Conservation (phyloP, 2,329 filamentous ascomycete species). For the Claviceps sp. region DNA sequence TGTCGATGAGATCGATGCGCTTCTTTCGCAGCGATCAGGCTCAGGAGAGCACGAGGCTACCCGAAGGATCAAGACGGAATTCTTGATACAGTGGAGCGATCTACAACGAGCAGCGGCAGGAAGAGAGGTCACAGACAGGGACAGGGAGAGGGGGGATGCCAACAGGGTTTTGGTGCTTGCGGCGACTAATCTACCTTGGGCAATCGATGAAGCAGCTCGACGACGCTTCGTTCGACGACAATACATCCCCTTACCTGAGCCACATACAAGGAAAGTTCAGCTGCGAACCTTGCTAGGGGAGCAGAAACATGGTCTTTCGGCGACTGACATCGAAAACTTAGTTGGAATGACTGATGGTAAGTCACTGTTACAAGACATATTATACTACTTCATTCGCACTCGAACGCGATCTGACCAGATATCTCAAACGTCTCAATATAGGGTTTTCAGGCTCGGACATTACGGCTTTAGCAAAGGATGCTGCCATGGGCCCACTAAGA, state of each 20-base stretch:
- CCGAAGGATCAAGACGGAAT: slow-evolving; percentile 90
- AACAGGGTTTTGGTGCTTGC: slow-evolving; percentile 85
- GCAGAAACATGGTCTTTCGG: slow-evolving; percentile 69
- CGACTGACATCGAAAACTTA: slow-evolving; percentile 57
- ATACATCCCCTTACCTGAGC: slow-evolving; percentile 89
- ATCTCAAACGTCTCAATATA: slow-evolving; percentile 21
- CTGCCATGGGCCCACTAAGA: slow-evolving; percentile 88
- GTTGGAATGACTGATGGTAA: slow-evolving; percentile 76
- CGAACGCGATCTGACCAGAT: neutral
- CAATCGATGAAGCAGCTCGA: slow-evolving; percentile 89
- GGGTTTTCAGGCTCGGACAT: slow-evolving; percentile 98
- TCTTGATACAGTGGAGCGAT: slow-evolving; percentile 94
- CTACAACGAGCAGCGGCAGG: slow-evolving; percentile 84
- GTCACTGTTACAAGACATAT: slow-evolving; percentile 12
- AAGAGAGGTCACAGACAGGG: slow-evolving; percentile 52
- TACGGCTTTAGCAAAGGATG: slow-evolving; percentile 90
- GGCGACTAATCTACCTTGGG: slow-evolving; percentile 93
- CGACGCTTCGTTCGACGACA: slow-evolving; percentile 84
- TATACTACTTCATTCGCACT: neutral
- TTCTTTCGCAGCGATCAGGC: slow-evolving; percentile 72
- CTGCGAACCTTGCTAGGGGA: slow-evolving; percentile 67
- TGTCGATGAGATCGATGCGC: slow-evolving; percentile 92
- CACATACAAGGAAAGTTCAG: slow-evolving; percentile 66
- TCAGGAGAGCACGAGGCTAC: slow-evolving; percentile 87
- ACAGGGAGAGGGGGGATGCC: slow-evolving; percentile 64